phyloP scores from a whole-genome alignment of 2,329 filamentous ascomycete genomes.

The Neofusicoccum kwambonambiense region DNA sequence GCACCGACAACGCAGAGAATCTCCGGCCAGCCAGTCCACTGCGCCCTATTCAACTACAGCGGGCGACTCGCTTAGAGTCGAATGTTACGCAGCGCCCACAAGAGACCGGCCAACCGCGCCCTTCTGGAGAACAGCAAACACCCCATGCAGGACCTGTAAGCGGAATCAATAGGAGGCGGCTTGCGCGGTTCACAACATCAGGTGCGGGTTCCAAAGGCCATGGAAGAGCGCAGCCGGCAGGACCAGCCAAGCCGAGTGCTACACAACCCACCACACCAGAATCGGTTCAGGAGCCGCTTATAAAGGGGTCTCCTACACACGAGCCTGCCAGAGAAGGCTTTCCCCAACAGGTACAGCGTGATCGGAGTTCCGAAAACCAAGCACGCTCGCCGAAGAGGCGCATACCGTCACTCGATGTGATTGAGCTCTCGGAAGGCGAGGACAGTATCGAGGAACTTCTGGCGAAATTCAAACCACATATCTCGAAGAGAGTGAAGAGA shows the following conservation, averaged over 20 bases:
- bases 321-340: not conserved
- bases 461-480: not conserved
- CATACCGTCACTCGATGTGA: not conserved
- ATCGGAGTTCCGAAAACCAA: no score
- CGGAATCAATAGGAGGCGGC: not conserved
- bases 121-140: no score
- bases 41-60: no score
- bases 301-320: not conserved
- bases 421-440: not conserved
- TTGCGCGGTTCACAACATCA: not conserved
- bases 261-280: not conserved
- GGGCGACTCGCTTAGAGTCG: no score
- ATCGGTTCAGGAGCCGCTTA: not conserved
- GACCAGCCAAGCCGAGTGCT: not conserved
- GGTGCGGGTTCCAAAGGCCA: not conserved
- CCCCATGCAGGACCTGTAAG: not conserved
- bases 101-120: no score
- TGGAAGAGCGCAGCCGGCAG: not conserved
- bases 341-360: no score
- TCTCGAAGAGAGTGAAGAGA: not conserved
- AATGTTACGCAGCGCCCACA: no score
- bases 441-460: not conserved
- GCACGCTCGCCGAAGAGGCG: no score
- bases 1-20: no score
- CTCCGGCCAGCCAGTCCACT: no score